Conservation (phyloP, 768 basidiomycete species). For the Boletus rubescentipes region DNA sequence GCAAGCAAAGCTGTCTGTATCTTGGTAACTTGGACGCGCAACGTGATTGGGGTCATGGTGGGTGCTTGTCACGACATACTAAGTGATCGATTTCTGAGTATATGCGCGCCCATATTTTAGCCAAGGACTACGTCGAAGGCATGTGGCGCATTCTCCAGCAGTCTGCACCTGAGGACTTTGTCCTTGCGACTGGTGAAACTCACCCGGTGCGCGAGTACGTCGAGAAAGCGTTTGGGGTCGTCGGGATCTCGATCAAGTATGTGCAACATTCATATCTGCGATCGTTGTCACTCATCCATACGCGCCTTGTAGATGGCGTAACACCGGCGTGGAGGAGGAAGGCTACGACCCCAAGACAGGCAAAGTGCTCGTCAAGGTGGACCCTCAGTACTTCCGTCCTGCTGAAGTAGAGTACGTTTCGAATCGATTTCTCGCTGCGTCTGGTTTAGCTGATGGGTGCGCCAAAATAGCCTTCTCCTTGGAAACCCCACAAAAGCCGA, state of each 20-base stretch:
- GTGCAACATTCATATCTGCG: slow-evolving; percentile 14
- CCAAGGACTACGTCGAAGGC: slow-evolving; percentile 91
- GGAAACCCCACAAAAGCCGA: slow-evolving; percentile 93
- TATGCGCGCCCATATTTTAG: slow-evolving; percentile 34
- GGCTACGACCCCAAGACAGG: slow-evolving; percentile 70
- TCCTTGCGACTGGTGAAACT: slow-evolving; percentile 94
- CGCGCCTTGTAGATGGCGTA: slow-evolving; percentile 64
- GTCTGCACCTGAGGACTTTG: slow-evolving; percentile 78
- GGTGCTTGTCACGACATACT: slow-evolving; percentile 20
- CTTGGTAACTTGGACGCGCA: slow-evolving; percentile 93
- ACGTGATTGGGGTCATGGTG: slow-evolving; percentile 98
- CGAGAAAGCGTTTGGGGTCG: slow-evolving; percentile 74
- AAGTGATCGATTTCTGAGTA: slow-evolving; percentile 2
- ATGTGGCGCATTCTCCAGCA: slow-evolving; percentile 99
- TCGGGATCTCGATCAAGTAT: slow-evolving; percentile 67
- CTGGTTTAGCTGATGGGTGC: not conserved
- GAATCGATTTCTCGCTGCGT: not conserved
- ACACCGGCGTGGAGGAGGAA: slow-evolving; percentile 72
- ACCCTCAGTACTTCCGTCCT: slow-evolving; percentile 89
- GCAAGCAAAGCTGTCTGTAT: slow-evolving; percentile 88
- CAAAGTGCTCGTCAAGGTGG: slow-evolving; percentile 78
- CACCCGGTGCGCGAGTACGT: slow-evolving; percentile 94
- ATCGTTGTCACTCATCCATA: slow-evolving; percentile 1
- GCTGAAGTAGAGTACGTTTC: slow-evolving; percentile 87
- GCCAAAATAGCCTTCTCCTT: slow-evolving; percentile 60